Evolutionary conservation across 805 yeast genomes (phyloP).

Genomic region (Candida anglica): DNA sequence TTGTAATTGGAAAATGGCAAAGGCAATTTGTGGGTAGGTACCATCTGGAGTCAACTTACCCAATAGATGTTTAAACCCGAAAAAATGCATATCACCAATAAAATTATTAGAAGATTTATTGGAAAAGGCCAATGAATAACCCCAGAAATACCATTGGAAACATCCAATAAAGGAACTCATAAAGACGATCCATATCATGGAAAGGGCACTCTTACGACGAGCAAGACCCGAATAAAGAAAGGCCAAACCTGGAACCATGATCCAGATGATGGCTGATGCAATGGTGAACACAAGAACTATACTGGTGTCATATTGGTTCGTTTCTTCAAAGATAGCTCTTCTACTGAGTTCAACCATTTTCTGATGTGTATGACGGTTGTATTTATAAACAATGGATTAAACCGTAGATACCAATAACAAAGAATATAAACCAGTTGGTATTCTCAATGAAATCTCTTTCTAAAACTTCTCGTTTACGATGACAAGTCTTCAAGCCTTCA

Average conservation of each 20-base stretch:
- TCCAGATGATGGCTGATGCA: constrained; percentile 69
- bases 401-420: no score
- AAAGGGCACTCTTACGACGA: constrained; percentile 82
- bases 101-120: constrained; percentile 74
- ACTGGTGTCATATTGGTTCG: constrained; percentile 25
- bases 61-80: constrained; percentile 77
- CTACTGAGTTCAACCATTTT: constrained; percentile 15
- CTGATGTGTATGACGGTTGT: no score
- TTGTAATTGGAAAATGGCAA: constrained; percentile 86
- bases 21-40: constrained; percentile 77
- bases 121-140: constrained; percentile 89
- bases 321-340: constrained; percentile 32
- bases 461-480: no score
- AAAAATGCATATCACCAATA: constrained; percentile 80
- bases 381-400: no score
- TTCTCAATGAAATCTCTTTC: no score
- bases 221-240: constrained; percentile 90
- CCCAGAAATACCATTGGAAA: constrained; percentile 98
- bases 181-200: constrained; percentile 77
- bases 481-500: no score
- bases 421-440: no score
- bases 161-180: constrained; percentile 70
- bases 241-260: constrained; percentile 95
- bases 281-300: constrained; percentile 43
- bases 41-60: constrained; percentile 34